A percentile compares a stretch with the other conserved stretches of the same genome.
These are phyloP conservation scores for Fusarium siculi DNA, from an alignment of 2,329 filamentous ascomycete species.

Conservation along the genomic window DNA sequence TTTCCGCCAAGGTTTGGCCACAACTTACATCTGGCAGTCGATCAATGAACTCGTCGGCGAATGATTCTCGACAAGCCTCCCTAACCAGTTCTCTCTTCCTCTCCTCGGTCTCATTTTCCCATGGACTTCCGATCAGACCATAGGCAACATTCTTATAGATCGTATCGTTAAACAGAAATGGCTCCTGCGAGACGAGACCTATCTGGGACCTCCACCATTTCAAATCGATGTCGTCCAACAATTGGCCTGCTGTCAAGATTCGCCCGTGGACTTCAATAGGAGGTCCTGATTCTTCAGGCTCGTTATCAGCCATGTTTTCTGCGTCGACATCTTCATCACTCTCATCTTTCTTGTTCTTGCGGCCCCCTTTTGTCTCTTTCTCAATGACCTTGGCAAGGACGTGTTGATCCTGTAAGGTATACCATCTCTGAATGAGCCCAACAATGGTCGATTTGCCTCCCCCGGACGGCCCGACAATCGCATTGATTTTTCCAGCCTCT, in stretches of 20 bases:
- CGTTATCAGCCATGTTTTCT: conserved; percentile 44
- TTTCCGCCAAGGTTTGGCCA: not conserved
- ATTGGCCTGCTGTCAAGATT: conserved; percentile 64
- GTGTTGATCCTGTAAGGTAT: conserved; percentile 67
- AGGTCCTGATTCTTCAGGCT: conserved; percentile 53
- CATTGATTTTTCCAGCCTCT: conserved; percentile 73
- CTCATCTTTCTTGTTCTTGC: conserved; percentile 53
- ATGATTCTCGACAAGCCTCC: conserved; percentile 73
- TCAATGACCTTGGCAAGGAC: conserved; percentile 62
- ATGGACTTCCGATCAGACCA: conserved; percentile 64
- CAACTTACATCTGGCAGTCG: conserved; percentile 64
- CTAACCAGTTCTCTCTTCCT: conserved; percentile 69
- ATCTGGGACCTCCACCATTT: conserved; percentile 73
- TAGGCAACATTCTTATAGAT: conserved; percentile 72
- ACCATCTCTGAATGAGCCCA: conserved; percentile 77
- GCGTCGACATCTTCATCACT: conserved; percentile 45
- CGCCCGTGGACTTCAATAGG: conserved; percentile 57
- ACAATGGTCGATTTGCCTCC: conserved; percentile 81
- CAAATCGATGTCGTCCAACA: conserved; percentile 67
- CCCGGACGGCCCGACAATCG: conserved; percentile 78
- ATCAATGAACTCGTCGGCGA: conserved; percentile 75
- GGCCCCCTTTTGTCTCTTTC: conserved; percentile 58
- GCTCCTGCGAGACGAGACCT: conserved; percentile 74
- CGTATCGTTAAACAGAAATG: conserved; percentile 74
- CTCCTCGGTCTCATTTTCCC: conserved; percentile 64